Conservation (phyloP, 768 basidiomycete species). For the Hortiboletus flavorubellus region DNA sequence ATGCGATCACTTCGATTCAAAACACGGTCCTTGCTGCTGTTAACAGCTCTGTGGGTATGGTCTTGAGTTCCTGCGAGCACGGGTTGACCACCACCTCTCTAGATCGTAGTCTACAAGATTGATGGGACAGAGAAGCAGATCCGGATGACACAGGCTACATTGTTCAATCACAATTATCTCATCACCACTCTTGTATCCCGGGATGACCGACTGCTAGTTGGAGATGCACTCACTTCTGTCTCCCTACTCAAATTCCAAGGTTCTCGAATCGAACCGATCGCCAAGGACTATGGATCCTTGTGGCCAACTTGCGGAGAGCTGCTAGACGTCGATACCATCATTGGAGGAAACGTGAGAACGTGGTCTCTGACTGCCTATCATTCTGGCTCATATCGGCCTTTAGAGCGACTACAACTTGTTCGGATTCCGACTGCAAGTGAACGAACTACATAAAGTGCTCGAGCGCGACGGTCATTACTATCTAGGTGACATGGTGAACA, state of each 20-base stretch:
- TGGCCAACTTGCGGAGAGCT: constrained; percentile 71
- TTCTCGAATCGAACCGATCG: constrained; percentile 48
- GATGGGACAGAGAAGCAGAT: constrained; percentile 34
- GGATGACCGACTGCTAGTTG: constrained; percentile 57
- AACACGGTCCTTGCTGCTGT: constrained; percentile 63
- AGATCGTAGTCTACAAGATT: constrained; percentile 50
- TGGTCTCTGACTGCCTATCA: constrained; percentile 6
- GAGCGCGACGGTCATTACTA: constrained; percentile 70
- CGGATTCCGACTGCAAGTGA: constrained; percentile 50
- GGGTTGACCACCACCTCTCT: constrained; percentile 1
- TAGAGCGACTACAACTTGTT: constrained; percentile 69
- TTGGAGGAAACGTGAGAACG: constrained; percentile 71
- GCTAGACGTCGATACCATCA: constrained; percentile 49
- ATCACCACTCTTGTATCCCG: constrained; percentile 49
- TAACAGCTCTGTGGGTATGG: constrained; percentile 64
- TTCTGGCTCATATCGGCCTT: constrained; percentile 7
- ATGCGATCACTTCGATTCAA: constrained; percentile 50
- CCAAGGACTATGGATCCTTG: constrained; percentile 71
- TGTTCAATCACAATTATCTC: constrained; percentile 58
- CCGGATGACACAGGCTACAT: constrained; percentile 37
- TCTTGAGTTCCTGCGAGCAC: neutral
- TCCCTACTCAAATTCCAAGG: constrained; percentile 57
- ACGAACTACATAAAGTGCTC: constrained; percentile 30
- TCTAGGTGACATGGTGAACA: constrained; percentile 74
- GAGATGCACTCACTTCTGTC: constrained; percentile 81